Evolutionary conservation across 495 filamentous ascomycete species (phyloP).

Genomic region (Astrothelium macrocarpum): DNA sequence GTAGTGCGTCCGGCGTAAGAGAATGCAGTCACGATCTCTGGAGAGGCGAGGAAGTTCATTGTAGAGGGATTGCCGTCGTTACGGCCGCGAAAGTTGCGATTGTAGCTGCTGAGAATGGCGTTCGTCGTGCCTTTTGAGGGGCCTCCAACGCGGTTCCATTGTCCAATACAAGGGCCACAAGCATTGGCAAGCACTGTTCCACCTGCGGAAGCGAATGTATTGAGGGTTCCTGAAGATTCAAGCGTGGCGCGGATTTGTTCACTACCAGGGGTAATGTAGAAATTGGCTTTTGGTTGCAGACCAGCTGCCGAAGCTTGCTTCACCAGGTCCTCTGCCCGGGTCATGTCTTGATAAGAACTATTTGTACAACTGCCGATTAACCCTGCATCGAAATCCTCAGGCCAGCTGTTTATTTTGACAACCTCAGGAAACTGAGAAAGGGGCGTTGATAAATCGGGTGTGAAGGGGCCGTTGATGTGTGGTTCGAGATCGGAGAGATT

Average conservation of each 20-base stretch:
- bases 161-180: conserved; percentile 90
- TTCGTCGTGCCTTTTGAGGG: conserved; percentile 77
- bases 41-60: conserved; percentile 97
- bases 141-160: conserved; percentile 88
- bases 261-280: conserved; percentile 93
- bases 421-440: conserved; percentile 77
- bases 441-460: conserved; percentile 86
- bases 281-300: conserved; percentile 75
- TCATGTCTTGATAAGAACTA: conserved; percentile 98
- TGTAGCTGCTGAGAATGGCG: conserved; percentile 94
- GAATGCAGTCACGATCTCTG: conserved; percentile 94
- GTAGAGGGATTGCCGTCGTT: conserved; percentile 94
- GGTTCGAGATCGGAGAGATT: conserved; percentile 84
- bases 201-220: conserved; percentile 79
- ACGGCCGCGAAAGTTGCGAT: conserved; percentile 94
- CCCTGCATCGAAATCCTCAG: conserved; percentile 77
- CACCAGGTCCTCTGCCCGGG: conserved; percentile 79
- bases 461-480: conserved; percentile 96
- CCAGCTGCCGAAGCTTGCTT: conserved; percentile 82
- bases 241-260: conserved; percentile 95
- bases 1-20: conserved; percentile 83
- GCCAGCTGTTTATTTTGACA: conserved; percentile 79
- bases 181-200: conserved; percentile 89
- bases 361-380: conserved; percentile 98
- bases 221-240: conserved; percentile 71